These are phyloP conservation scores for Dictyostelium gargantuum DNA, from an alignment of 208 protist genomes.

Conservation along the genomic window DNA sequence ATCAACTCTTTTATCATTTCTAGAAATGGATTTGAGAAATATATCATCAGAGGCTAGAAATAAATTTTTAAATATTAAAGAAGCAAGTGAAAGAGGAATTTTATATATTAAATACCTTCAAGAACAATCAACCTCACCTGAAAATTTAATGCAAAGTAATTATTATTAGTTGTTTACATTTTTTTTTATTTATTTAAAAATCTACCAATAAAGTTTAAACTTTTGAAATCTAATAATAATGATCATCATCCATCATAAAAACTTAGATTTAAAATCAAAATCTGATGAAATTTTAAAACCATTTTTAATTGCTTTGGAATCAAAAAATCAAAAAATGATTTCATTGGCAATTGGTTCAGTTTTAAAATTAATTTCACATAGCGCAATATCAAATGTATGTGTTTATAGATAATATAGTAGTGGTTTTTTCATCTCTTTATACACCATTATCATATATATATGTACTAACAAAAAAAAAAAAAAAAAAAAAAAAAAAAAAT, in stretches of 20 bases:
- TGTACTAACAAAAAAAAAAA: too few species aligned
- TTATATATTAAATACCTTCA: constrained; percentile 61
- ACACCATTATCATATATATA: too few species aligned
- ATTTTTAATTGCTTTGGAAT: constrained; percentile 64
- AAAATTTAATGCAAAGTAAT: constrained; percentile 19
- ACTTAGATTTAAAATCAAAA: constrained; percentile 35
- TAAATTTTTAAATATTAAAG: constrained; percentile 56
- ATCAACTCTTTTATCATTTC: constrained; percentile 16
- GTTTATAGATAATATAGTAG: not conserved
- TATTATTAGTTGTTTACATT: not conserved
- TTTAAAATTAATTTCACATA: constrained; percentile 61
- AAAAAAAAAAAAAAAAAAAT: too few species aligned
- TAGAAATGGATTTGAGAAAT: constrained; percentile 52
- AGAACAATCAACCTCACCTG: constrained; percentile 35
- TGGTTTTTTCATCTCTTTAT: too few species aligned
- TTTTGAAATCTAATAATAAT: too few species aligned
- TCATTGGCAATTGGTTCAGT: constrained; percentile 51
- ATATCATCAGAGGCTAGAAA: constrained; percentile 58
- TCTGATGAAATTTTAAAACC: constrained; percentile 64
- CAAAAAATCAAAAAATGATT: constrained; percentile 66
- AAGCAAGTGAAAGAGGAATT: constrained; percentile 59
- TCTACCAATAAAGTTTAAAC: too few species aligned
- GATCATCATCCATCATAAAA: too few species aligned
- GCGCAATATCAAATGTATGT: constrained; percentile 24
- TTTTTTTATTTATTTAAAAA: too few species aligned